Evolutionary conservation across 1,139 yeast species (phyloP).

Genomic region (Nakaseomyces kungkrabaensis): DNA sequence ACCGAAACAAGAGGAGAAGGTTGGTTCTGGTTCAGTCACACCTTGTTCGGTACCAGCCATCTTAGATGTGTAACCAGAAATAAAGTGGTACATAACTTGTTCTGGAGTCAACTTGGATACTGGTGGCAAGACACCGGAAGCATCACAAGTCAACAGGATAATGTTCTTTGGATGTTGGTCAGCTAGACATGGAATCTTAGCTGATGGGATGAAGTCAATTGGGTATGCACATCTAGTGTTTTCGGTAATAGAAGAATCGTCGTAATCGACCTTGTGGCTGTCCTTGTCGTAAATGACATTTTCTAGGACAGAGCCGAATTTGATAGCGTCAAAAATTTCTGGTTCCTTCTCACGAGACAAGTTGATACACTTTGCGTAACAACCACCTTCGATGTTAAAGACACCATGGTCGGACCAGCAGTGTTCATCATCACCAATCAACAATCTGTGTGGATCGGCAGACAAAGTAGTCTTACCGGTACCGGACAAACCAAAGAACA

Average conservation of each 20-base stretch:
- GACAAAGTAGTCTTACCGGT: conserved; percentile 97
- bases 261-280: conserved; percentile 79
- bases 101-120: conserved; percentile 88
- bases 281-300: conserved; percentile 79
- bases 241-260: conserved; percentile 75
- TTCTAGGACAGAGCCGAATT: conserved; percentile 89
- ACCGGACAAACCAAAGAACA: conserved; percentile 95
- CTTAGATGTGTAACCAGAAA: conserved; percentile 96
- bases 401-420: conserved; percentile 99
- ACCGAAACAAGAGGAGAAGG: conserved; percentile 98
- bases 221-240: conserved; percentile 99
- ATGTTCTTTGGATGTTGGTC: conserved; percentile 88
- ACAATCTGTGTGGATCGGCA: conserved; percentile 88
- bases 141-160: conserved; percentile 90
- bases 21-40: conserved; percentile 95
- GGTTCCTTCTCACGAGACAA: conserved; percentile 91
- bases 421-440: conserved; percentile 98
- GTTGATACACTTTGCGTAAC: conserved; percentile 96
- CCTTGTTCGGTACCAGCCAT: conserved; percentile 99
- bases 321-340: conserved; percentile 90
- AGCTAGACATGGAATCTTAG: conserved; percentile 89
- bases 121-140: conserved; percentile 96
- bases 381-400: conserved; percentile 98
- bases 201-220: conserved; percentile 92
- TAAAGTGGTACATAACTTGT: conserved; percentile 98